Percentiles rank a stretch among this genome's conserved stretches.
Conservation (phyloP, 495 filamentous ascomycete genomes). For the Aspergillus biplanus region DNA sequence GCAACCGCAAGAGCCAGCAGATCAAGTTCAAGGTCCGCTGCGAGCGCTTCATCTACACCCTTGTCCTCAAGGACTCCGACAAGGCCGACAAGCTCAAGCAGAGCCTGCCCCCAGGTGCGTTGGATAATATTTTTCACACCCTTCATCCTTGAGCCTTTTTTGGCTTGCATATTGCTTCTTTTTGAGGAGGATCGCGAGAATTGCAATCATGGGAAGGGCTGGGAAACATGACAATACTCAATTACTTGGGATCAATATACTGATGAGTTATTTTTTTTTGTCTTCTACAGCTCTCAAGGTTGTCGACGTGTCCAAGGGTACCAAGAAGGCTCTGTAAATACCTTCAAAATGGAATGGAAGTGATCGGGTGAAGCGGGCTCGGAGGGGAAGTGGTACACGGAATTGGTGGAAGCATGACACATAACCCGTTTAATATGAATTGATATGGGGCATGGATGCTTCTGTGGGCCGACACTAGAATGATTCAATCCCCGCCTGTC, state of each 20-base stretch:
- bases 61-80: slow-evolving; percentile 94
- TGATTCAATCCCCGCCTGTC: slow-evolving; percentile 12
- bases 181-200: too few relatives aligned
- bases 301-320: slow-evolving; percentile 76
- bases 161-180: too few relatives aligned
- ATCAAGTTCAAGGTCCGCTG: slow-evolving; percentile 99
- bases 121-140: slow-evolving; percentile 1
- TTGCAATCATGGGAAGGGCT: too few relatives aligned
- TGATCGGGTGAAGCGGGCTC: slow-evolving; percentile 31
- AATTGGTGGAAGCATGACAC: slow-evolving; percentile 38
- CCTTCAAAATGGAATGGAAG: slow-evolving; percentile 27
- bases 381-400: slow-evolving; percentile 31
- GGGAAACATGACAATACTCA: too few relatives aligned
- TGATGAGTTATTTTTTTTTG: slow-evolving; percentile 25
- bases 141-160: too few relatives aligned
- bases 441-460: slow-evolving; percentile 31
- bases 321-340: slow-evolving; percentile 60
- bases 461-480: slow-evolving; percentile 46
- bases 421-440: slow-evolving; percentile 35
- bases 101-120: slow-evolving; percentile 91
- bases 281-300: slow-evolving; percentile 66
- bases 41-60: slow-evolving; percentile 90
- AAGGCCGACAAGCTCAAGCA: slow-evolving; percentile 99
- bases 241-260: slow-evolving; percentile 18
- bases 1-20: slow-evolving; percentile 81